These are phyloP conservation scores for Alternaria ethzedia DNA, from an alignment of 2,329 filamentous ascomycete genomes.

Conservation along the genomic window DNA sequence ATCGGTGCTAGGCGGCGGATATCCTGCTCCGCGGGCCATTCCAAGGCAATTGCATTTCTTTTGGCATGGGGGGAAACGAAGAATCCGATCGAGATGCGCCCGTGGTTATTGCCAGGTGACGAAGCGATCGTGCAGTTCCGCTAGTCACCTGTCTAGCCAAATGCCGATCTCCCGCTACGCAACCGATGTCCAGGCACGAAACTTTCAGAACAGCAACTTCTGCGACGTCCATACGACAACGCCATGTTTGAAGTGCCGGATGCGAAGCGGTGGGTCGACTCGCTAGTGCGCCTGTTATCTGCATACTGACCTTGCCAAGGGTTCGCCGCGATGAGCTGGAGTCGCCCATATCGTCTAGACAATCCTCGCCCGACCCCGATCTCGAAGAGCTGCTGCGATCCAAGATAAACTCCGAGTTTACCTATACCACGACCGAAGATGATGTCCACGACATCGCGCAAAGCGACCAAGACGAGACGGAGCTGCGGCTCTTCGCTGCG, in stretches of 20 bases:
- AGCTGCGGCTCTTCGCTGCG: slow-evolving; percentile 45
- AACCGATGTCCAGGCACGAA: slow-evolving; percentile 5
- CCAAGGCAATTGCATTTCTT: slow-evolving; percentile 2
- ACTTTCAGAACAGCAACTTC: background rate
- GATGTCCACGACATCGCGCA: slow-evolving; percentile 5
- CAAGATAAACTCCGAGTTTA: slow-evolving; percentile 30
- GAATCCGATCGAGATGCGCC: slow-evolving; percentile 1
- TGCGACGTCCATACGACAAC: background rate
- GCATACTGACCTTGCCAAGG: slow-evolving; percentile 25
- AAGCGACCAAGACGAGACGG: slow-evolving; percentile 38
- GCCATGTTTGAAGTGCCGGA: slow-evolving; percentile 33
- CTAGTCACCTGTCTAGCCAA: background rate
- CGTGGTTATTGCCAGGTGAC: slow-evolving; percentile 5
- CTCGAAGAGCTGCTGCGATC: slow-evolving; percentile 40
- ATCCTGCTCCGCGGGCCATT: slow-evolving; percentile 7
- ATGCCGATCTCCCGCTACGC: slow-evolving; percentile 15
- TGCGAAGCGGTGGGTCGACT: slow-evolving; percentile 31
- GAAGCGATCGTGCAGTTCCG: background rate
- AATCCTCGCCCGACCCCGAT: slow-evolving; percentile 44
- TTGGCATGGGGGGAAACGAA: background rate
- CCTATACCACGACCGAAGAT: slow-evolving; percentile 25
- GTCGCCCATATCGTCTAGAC: slow-evolving; percentile 41
- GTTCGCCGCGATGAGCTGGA: slow-evolving; percentile 45
- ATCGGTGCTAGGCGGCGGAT: slow-evolving; percentile 7
- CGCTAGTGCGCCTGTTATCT: background rate